Percentiles rank a stretch among this genome's conserved stretches.
Conservation (phyloP, 495 filamentous ascomycete genomes). For the Endocarpon pusillum region DNA sequence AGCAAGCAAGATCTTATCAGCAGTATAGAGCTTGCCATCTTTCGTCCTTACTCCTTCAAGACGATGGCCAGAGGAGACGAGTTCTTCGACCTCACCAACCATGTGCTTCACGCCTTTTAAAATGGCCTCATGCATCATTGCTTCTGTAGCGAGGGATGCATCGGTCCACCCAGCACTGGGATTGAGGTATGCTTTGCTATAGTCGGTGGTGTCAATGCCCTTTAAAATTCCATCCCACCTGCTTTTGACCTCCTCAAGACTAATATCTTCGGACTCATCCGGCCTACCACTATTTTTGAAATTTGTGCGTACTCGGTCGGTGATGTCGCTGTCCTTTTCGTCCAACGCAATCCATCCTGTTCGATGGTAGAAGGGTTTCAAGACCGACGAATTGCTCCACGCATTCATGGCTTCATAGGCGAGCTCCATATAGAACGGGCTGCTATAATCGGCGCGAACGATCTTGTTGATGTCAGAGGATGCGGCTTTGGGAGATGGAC, state of each 20-base stretch:
- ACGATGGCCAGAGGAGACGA: constrained; percentile 9
- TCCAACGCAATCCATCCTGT: constrained; percentile 16
- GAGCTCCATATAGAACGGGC: constrained; percentile 13
- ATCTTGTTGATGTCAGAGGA: constrained; percentile 19
- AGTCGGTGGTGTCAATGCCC: constrained; percentile 12
- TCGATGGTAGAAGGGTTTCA: constrained; percentile 17
- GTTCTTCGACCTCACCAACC: constrained; percentile 14
- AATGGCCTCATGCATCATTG: constrained; percentile 18
- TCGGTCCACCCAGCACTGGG: constrained; percentile 18
- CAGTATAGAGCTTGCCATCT: constrained; percentile 4
- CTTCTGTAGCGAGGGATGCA: constrained; percentile 13
- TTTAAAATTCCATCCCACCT: constrained; percentile 18
- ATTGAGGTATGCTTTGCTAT: constrained; percentile 18
- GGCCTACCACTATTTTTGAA: constrained; percentile 13
- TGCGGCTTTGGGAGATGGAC: constrained; percentile 9
- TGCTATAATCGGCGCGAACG: constrained; percentile 14
- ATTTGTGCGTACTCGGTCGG: constrained; percentile 16
- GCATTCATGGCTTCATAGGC: constrained; percentile 14
- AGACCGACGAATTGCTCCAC: constrained; percentile 13
- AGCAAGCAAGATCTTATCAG: not conserved
- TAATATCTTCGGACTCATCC: constrained; percentile 9
- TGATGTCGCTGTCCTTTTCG: constrained; percentile 12
- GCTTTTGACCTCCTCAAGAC: constrained; percentile 13
- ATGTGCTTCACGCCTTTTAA: constrained; percentile 19
- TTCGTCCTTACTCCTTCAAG: constrained; percentile 14